Evolutionary conservation across 352 stramenopile genomes (phyloP).

Genomic region (Halophytophthora polymorphica): DNA sequence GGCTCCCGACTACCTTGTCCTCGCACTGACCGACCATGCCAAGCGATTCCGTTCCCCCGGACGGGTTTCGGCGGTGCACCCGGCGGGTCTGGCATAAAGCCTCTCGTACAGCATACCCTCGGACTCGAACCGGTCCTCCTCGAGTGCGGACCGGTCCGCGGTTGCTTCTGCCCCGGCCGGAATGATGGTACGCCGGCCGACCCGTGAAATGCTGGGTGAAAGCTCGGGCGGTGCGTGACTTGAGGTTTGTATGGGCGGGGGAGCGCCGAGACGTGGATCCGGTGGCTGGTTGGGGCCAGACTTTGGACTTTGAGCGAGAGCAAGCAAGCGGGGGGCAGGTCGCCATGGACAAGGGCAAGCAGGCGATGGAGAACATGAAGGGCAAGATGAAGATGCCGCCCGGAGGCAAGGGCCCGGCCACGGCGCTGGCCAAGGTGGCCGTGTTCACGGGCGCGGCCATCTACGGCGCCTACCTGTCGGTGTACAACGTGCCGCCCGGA

Average conservation of each 20-base stretch:
- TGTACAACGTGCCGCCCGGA: constrained; percentile 88
- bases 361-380: constrained; percentile 88
- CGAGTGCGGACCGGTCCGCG: too few species aligned
- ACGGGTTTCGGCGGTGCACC: too few species aligned
- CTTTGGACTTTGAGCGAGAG: constrained; percentile 19
- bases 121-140: too few species aligned
- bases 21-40: too few species aligned
- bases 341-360: constrained; percentile 81
- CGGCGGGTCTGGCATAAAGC: too few species aligned
- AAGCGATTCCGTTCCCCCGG: too few species aligned
- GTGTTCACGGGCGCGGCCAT: constrained; percentile 55
- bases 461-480: constrained; percentile 79
- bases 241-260: constrained; percentile 1
- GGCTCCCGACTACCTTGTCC: too few species aligned
- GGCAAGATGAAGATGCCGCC: constrained; percentile 81
- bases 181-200: too few species aligned
- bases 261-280: background rate
- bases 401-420: constrained; percentile 48
- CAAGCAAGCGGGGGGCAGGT: constrained; percentile 5
- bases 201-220: too few species aligned
- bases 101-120: too few species aligned
- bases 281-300: constrained; percentile 24
- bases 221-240: constrained; percentile 3
- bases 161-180: too few species aligned
- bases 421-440: constrained; percentile 61